A percentile compares a stretch with the other conserved stretches of the same genome.
Evolutionary conservation across 352 stramenopile genomes (phyloP).

Genomic region (Phytophthora multivora): DNA sequence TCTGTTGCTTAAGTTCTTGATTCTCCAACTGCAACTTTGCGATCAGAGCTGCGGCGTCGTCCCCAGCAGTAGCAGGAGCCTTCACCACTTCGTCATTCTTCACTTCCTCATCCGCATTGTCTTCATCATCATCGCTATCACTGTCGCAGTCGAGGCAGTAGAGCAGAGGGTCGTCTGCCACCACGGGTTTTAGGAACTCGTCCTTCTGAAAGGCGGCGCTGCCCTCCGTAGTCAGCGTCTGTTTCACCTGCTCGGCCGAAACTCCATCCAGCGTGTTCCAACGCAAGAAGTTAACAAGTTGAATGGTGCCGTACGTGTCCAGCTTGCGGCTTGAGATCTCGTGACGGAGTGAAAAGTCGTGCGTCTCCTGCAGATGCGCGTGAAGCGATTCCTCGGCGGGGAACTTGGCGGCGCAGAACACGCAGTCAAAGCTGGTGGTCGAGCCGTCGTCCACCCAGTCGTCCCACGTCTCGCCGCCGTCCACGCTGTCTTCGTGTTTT

Average conservation of each 20-base stretch:
- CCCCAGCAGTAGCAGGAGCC: background rate
- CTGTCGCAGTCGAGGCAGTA: conserved; percentile 76
- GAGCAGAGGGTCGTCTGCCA: conserved; percentile 79
- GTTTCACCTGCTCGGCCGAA: conserved; percentile 43
- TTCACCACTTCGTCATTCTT: conserved; percentile 30
- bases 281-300: conserved; percentile 79
- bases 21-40: conserved; percentile 66
- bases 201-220: conserved; percentile 62
- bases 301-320: conserved; percentile 83
- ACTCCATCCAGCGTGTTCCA: conserved; percentile 48
- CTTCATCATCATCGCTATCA: conserved; percentile 57
- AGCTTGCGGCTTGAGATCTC: conserved; percentile 58
- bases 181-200: conserved; percentile 76
- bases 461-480: conserved; percentile 74
- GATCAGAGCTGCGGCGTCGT: conserved; percentile 32
- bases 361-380: conserved; percentile 52
- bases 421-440: conserved; percentile 56
- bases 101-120: conserved; percentile 41
- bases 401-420: conserved; percentile 71
- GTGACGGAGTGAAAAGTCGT: conserved; percentile 68
- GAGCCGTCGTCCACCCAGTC: conserved; percentile 83
- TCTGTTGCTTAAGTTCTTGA: conserved; percentile 73
- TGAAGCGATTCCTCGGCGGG: conserved; percentile 56
- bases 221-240: conserved; percentile 52
- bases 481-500: conserved; percentile 23